Evolutionary conservation across 805 yeast genomes (phyloP).

Genomic region (Jamesozyma lodderae): DNA sequence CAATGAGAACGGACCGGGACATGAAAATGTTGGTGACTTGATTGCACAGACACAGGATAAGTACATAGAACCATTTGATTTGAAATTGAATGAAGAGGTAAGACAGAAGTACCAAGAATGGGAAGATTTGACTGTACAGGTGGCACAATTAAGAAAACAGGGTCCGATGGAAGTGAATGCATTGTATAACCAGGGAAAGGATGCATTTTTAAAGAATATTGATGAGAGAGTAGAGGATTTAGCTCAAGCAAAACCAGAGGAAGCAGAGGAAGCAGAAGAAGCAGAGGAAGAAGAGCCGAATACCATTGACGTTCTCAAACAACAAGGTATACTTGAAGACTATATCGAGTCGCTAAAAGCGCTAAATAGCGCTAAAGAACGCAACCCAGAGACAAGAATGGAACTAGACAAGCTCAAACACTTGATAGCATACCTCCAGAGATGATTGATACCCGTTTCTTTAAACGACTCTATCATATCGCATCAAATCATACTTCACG

Average conservation of each 20-base stretch:
- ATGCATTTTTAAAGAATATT: conserved; percentile 26
- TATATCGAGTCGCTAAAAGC: conserved; percentile 9
- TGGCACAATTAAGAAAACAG: conserved; percentile 46
- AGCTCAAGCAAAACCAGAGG: conserved; percentile 1
- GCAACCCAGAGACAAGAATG: conserved; percentile 22
- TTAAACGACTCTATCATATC: too few species aligned
- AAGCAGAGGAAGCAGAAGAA: background rate
- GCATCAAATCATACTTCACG: too few species aligned
- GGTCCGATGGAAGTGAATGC: conserved; percentile 39
- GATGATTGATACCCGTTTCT: too few species aligned
- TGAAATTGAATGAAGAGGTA: conserved; percentile 49
- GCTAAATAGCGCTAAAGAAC: conserved; percentile 9
- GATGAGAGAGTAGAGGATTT: conserved; percentile 11
- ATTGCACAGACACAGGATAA: conserved; percentile 15
- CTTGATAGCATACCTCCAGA: conserved; percentile 19
- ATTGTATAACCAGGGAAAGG: conserved; percentile 24
- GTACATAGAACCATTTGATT: conserved; percentile 62
- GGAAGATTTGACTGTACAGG: conserved; percentile 51
- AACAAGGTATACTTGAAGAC: background rate
- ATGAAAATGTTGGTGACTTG: conserved; percentile 10
- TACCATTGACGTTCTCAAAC: conserved; percentile 2
- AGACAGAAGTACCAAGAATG: conserved; percentile 49
- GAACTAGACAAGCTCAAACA: conserved; percentile 25
- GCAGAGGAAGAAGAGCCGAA: background rate
- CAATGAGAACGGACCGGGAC: conserved; percentile 32